A percentile compares a stretch with the other conserved stretches of the same genome.
Conservation (phyloP, 805 yeast species). For the Debaryomyces castellii region DNA sequence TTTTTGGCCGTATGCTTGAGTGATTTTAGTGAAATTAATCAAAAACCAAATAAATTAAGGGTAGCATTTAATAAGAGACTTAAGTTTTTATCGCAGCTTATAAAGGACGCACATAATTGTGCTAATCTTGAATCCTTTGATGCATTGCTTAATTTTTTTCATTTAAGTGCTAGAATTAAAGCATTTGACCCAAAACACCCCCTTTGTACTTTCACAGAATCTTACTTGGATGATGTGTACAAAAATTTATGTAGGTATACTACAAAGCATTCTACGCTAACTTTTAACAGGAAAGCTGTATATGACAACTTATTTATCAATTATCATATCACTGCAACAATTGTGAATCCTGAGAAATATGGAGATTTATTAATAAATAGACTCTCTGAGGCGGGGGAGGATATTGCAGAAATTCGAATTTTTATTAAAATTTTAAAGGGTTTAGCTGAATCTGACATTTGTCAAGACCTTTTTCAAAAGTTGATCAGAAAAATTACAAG, state of each 20-base stretch:
- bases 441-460: conserved; percentile 25
- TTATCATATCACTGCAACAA: conserved; percentile 35
- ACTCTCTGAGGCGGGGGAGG: conserved; percentile 21
- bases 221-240: conserved; percentile 32
- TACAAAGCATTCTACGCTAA: conserved; percentile 4
- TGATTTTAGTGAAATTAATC: conserved; percentile 33
- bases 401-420: conserved; percentile 22
- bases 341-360: conserved; percentile 33
- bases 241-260: conserved; percentile 17
- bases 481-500: conserved; percentile 24
- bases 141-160: conserved; percentile 32
- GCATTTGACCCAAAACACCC: conserved; percentile 13
- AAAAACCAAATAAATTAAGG: conserved; percentile 29
- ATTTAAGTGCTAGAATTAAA: conserved; percentile 31
- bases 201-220: conserved; percentile 26
- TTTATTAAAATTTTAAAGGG: conserved; percentile 30
- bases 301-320: conserved; percentile 25
- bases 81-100: conserved; percentile 26
- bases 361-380: conserved; percentile 19
- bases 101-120: conserved; percentile 27
- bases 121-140: conserved; percentile 34
- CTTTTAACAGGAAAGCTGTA: conserved; percentile 11
- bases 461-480: conserved; percentile 16
- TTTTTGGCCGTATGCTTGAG: conserved; percentile 30
- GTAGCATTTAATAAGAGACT: conserved; percentile 36